Base-by-base conservation (phyloP, 495 filamentous ascomycete species). In the Amorphotheca resinae region DNA sequence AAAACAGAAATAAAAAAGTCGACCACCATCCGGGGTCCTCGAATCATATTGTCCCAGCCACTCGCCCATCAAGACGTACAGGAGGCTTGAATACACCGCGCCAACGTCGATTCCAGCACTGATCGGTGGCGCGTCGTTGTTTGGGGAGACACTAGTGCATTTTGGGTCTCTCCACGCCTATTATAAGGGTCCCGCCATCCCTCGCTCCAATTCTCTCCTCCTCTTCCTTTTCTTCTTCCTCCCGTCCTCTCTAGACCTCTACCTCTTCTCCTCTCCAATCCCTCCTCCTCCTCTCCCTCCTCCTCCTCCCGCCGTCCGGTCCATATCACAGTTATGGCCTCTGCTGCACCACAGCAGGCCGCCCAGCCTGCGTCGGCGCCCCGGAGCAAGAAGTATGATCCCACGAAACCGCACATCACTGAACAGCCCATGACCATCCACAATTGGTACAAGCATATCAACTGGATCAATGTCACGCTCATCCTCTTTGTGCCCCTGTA, bases 401-500 rank as follows among this genome's bases (percentile, higher is more conserved):
- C 62, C 38, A 63, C 62, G 51, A 74, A 73, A 54, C 57, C 51
- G 47, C 67, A 73, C 52, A 74, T 74, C 49, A 61, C 70, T 31
- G 70, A 76, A 21, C 57, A 68, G 53, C 77, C 81, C 36, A 79
- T 96, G 45, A 95, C 84, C 40, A 71, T 70, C 60, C 55, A 69
- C 49, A 99, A 99, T 68, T 95, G 87, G 87, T 80, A 89, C 68
- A 85, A 93, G 61, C 93, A 96, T 57, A 76, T 96, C 72, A 88
- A 96, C 72, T 95, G 91, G 87, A 65, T 93, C 21, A 89, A 94
- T 59, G 81, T 88, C 33, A 72, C 69, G 53, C 69, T 96, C 62
- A 95, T 99, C 62, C 66, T 95, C 57, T 72, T 81, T 48, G 76
- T 96, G 33, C 91, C 91, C 1, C 31, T 91, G 11, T 64, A 76